Evolutionary conservation across 2,329 filamentous ascomycete species (phyloP).

Genomic region (Xylaria sp.): DNA sequence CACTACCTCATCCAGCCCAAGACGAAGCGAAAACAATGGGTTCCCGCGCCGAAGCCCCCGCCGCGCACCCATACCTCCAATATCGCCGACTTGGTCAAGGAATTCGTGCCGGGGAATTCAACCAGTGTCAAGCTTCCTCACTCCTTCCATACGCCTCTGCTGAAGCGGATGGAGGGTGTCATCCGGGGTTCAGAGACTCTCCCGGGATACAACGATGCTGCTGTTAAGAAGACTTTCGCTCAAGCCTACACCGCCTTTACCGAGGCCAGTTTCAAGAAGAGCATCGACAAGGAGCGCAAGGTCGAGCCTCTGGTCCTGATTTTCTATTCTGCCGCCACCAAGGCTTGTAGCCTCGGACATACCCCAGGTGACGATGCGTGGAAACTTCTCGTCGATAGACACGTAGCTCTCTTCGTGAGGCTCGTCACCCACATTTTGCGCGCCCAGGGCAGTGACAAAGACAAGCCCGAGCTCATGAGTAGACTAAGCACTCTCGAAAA

Average conservation of each 20-base stretch:
- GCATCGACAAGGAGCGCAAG: constrained; percentile 92
- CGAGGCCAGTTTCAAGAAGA: constrained; percentile 86
- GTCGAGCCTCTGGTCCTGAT: constrained; percentile 94
- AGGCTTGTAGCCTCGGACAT: constrained; percentile 81
- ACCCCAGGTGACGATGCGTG: constrained; percentile 83
- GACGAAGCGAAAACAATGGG: constrained; percentile 88
- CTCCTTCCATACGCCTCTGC: constrained; percentile 62
- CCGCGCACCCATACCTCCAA: constrained; percentile 73
- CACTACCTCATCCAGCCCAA: constrained; percentile 93
- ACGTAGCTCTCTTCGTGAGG: constrained; percentile 93
- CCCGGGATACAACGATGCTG: constrained; percentile 89
- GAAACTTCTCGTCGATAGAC: constrained; percentile 92
- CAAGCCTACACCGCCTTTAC: constrained; percentile 95
- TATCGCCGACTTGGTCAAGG: constrained; percentile 87
- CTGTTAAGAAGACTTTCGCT: constrained; percentile 92
- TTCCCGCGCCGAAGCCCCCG: constrained; percentile 72
- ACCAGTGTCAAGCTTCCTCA: constrained; percentile 67
- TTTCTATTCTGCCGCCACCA: constrained; percentile 94
- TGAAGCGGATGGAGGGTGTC: constrained; percentile 83
- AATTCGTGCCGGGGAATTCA: constrained; percentile 71
- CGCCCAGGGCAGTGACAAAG: constrained; percentile 85
- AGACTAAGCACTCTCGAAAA: constrained; percentile 86
- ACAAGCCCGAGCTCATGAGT: constrained; percentile 84
- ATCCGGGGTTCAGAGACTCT: constrained; percentile 83
- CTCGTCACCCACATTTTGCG: constrained; percentile 83